Base-by-base conservation (phyloP, 441 rosid species). In the Erodium texanum region DNA sequence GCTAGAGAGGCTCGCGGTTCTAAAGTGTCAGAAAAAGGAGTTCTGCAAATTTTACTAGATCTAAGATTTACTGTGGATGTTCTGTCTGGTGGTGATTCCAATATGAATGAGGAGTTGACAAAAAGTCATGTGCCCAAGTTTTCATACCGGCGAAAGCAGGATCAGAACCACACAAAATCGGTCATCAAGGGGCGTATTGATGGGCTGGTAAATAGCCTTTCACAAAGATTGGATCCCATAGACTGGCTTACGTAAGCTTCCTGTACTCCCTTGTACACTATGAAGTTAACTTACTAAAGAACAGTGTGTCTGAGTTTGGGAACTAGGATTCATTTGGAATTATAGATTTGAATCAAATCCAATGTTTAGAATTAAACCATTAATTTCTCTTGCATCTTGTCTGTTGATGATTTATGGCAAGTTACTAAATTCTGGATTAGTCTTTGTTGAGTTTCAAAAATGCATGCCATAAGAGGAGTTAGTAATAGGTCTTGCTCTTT, bases 161-260 rank as follows among this genome's bases (percentile, higher is more conserved):
- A 82, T 50, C 89, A 82, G 72, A 83, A 66, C 72, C 86, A 80
- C 71, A 70, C 66, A 66, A 83, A 81, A 56, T 87, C 89, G 10
- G 83, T 72, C 66, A 70, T 74, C 65, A 73, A 84, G 82, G 85
- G 81, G 65, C 85, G 81, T 22, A 74, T 88, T 56, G 88, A 92
- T 80, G 93, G 83, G 68, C 72, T 94, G 72, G 83, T 85, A 66
- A 72, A 76, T 71, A 73, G 66, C 56, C 85, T 88, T 73, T 78
- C 93, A 23, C 89, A 88, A 76, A 86, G 87, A 75, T 79, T 94
- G 82, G 99, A 94, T 82, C 97, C 98, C 61, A 92, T 94, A 77
- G 99, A 94, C 77, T 90, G 99, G 99, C 95, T 84, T 50, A 94
- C 99, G 98, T 94, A 83, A 85, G 96, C 73, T 74, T 70, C 71